A percentile compares a stretch with the other conserved stretches of the same genome.
Evolutionary conservation across 805 yeast species (phyloP).

Genomic region (Torulaspora franciscae): DNA sequence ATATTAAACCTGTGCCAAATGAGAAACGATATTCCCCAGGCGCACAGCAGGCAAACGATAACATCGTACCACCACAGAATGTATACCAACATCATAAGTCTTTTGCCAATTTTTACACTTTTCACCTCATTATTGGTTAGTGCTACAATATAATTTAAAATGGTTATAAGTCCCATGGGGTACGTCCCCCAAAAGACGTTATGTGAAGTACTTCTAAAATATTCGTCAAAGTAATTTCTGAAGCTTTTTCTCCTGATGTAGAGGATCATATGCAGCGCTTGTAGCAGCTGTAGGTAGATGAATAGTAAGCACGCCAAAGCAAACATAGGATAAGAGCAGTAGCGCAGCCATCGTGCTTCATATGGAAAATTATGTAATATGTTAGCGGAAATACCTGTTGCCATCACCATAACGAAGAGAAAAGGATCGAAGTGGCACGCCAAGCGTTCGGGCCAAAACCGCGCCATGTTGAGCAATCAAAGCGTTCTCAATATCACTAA

Average conservation of each 20-base stretch:
- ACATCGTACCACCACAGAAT: constrained; percentile 73
- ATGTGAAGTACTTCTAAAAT: constrained; percentile 38
- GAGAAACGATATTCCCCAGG: constrained; percentile 57
- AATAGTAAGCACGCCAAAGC: constrained; percentile 50
- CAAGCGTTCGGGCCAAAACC: neutral
- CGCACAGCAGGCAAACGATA: constrained; percentile 48
- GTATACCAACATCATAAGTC: constrained; percentile 49
- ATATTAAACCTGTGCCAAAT: constrained; percentile 37
- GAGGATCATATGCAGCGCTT: constrained; percentile 39
- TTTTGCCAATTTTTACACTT: constrained; percentile 22
- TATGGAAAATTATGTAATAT: constrained; percentile 65
- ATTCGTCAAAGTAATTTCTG: constrained; percentile 30
- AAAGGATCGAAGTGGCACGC: constrained; percentile 42
- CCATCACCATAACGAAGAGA: constrained; percentile 79
- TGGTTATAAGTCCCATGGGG: constrained; percentile 73
- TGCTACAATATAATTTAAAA: constrained; percentile 51
- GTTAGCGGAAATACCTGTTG: constrained; percentile 67
- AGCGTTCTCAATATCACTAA: too few species aligned
- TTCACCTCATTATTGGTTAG: constrained; percentile 36
- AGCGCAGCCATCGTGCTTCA: constrained; percentile 51
- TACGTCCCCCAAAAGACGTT: constrained; percentile 71
- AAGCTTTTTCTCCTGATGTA: constrained; percentile 27
- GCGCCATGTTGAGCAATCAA: neutral
- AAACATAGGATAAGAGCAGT: constrained; percentile 59
- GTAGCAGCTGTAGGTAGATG: constrained; percentile 40